Evolutionary conservation across 805 yeast species (phyloP).

Genomic region (Candida sanyiensis): DNA sequence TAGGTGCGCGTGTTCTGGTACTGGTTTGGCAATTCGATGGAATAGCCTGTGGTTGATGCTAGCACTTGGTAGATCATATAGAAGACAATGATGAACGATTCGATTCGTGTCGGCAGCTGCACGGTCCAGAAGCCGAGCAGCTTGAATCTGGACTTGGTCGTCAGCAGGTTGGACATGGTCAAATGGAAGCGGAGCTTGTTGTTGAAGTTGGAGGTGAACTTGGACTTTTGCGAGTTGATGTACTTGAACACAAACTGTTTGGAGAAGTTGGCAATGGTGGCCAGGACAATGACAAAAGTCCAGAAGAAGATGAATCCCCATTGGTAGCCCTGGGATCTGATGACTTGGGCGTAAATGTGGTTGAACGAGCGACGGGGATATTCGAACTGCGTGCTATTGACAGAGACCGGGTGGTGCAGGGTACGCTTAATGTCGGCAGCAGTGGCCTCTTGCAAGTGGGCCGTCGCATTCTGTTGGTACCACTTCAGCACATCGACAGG

Average conservation of each 20-base stretch:
- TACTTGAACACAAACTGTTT: conserved; percentile 25
- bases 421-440: conserved; percentile 19
- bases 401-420: conserved; percentile 30
- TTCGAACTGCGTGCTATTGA: conserved; percentile 28
- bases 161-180: conserved; percentile 26
- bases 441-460: conserved; percentile 29
- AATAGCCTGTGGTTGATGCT: conserved; percentile 31
- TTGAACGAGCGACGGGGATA: conserved; percentile 32
- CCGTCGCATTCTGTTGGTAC: conserved; percentile 32
- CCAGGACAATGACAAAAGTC: conserved; percentile 30
- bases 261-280: conserved; percentile 27
- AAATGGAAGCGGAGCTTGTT: conserved; percentile 22
- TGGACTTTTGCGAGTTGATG: conserved; percentile 17
- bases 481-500: conserved; percentile 30
- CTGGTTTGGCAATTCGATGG: conserved; percentile 34
- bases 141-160: conserved; percentile 19
- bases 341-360: conserved; percentile 33
- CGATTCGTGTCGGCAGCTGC: conserved; percentile 28
- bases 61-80: conserved; percentile 30
- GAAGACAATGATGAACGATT: conserved; percentile 27
- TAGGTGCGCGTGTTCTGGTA: conserved; percentile 28
- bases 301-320: conserved; percentile 43
- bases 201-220: conserved; percentile 12
- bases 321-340: conserved; percentile 36
- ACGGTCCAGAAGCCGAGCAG: conserved; percentile 25